A percentile compares a stretch with the other conserved stretches of the same genome.
Conservation (phyloP, 768 basidiomycete species). For the Plicaturopsis crispa region DNA sequence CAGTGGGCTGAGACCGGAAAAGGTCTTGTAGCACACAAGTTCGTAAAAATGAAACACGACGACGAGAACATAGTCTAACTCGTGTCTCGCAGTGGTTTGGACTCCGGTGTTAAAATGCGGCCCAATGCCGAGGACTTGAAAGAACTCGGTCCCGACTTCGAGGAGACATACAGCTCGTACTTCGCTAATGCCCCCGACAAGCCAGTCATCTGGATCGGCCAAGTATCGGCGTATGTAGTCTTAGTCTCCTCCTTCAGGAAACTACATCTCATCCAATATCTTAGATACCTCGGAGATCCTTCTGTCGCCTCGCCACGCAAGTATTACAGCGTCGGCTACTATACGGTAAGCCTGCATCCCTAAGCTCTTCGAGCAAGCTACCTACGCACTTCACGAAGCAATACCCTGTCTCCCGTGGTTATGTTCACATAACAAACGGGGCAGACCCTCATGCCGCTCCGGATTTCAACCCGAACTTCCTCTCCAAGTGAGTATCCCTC, state of each 20-base stretch:
- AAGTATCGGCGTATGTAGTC: conserved; percentile 30
- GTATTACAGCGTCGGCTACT: conserved; percentile 20
- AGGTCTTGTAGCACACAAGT: conserved; percentile 53
- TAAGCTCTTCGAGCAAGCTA: no score
- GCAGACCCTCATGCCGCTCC: conserved; percentile 31
- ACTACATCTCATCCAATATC: background rate
- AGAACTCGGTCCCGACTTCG: conserved; percentile 39
- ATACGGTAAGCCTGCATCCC: conserved; percentile 19
- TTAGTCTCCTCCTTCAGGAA: background rate
- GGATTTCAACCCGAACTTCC: conserved; percentile 37
- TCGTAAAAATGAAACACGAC: conserved; percentile 4
- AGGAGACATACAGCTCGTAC: conserved; percentile 39
- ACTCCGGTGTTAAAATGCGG: conserved; percentile 50
- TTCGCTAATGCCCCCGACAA: conserved; percentile 49
- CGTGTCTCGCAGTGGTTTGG: conserved; percentile 32
- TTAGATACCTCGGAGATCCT: conserved; percentile 18
- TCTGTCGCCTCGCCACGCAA: conserved; percentile 14
- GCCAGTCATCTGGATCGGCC: conserved; percentile 37
- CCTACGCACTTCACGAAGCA: no score
- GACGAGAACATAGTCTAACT: background rate
- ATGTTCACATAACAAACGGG: conserved; percentile 38
- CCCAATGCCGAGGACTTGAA: conserved; percentile 42
- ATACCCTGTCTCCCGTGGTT: conserved; percentile 41
- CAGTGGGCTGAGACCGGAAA: conserved; percentile 30
- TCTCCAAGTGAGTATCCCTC: conserved; percentile 29